Evolutionary conservation across 352 stramenopile genomes (phyloP).

Genomic region (Phytophthora constricta): DNA sequence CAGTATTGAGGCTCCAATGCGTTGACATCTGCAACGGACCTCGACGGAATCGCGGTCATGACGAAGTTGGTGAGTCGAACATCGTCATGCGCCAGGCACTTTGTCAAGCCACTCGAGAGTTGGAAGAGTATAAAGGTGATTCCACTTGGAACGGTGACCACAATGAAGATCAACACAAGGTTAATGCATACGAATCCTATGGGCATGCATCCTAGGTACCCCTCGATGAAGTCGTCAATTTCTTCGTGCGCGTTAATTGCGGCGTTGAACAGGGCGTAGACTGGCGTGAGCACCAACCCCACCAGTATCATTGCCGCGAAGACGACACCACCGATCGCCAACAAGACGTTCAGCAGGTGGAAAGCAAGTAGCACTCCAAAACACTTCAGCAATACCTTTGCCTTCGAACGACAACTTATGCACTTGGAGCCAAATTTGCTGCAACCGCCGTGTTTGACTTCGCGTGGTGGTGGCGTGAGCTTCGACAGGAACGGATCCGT

Average conservation of each 20-base stretch:
- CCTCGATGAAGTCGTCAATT: no score
- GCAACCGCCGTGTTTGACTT: not conserved
- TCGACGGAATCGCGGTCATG: not conserved
- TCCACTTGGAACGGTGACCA: no score
- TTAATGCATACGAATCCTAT: no score
- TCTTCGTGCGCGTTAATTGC: no score
- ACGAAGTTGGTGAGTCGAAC: not conserved
- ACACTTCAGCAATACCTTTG: not conserved
- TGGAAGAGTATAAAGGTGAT: no score
- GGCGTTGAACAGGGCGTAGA: no score
- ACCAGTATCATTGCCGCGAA: no score
- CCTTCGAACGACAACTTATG: not conserved
- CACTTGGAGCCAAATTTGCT: not conserved
- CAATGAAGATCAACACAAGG: no score
- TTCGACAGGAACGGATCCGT: not conserved
- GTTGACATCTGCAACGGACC: not conserved
- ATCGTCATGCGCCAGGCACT: not conserved
- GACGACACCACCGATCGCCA: not conserved
- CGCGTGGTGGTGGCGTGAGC: not conserved
- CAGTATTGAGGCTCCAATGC: not conserved
- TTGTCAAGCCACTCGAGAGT: no score
- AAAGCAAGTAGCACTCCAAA: not conserved
- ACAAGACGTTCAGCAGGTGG: not conserved
- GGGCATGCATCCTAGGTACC: no score
- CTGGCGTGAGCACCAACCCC: no score